A percentile compares a stretch with the other conserved stretches of the same genome.
Evolutionary conservation across 805 yeast genomes (phyloP).

Genomic region (Hanseniaspora nectarophila): DNA sequence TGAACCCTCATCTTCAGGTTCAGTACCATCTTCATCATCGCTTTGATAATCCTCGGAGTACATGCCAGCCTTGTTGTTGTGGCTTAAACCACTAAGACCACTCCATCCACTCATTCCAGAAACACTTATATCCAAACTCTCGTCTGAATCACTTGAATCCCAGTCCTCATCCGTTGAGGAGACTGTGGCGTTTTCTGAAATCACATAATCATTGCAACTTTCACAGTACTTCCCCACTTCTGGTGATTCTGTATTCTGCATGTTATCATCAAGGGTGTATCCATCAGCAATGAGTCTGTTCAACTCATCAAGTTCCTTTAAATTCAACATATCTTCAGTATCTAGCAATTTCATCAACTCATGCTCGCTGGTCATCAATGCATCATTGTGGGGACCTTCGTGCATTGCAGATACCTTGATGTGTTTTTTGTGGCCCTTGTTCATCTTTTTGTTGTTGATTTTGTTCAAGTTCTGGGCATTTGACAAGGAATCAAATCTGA

Average conservation of each 20-base stretch:
- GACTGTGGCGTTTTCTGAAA: neutral
- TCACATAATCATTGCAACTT: constrained; percentile 2
- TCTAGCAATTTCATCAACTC: constrained; percentile 4
- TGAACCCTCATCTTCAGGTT: neutral
- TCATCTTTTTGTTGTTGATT: neutral
- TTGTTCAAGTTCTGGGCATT: neutral
- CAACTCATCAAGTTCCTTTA: constrained; percentile 11
- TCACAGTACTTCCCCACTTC: constrained; percentile 2
- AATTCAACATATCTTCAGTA: constrained; percentile 9
- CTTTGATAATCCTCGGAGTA: constrained; percentile 8
- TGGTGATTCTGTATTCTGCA: neutral
- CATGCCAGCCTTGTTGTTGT: neutral
- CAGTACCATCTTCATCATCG: constrained; percentile 1
- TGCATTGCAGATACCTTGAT: neutral
- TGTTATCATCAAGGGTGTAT: neutral
- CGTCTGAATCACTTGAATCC: constrained; percentile 4
- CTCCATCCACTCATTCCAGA: constrained; percentile 15
- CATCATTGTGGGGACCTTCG: too few species aligned
- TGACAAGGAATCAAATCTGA: neutral
- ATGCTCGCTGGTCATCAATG: neutral
- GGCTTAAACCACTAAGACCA: constrained; percentile 11
- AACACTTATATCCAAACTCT: constrained; percentile 10
- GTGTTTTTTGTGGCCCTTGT: neutral
- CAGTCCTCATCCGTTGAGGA: constrained; percentile 2
- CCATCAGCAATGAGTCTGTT: constrained; percentile 7